Base-by-base conservation (phyloP, 2,329 filamentous ascomycete species). In the Fusarium sarcochroum region DNA sequence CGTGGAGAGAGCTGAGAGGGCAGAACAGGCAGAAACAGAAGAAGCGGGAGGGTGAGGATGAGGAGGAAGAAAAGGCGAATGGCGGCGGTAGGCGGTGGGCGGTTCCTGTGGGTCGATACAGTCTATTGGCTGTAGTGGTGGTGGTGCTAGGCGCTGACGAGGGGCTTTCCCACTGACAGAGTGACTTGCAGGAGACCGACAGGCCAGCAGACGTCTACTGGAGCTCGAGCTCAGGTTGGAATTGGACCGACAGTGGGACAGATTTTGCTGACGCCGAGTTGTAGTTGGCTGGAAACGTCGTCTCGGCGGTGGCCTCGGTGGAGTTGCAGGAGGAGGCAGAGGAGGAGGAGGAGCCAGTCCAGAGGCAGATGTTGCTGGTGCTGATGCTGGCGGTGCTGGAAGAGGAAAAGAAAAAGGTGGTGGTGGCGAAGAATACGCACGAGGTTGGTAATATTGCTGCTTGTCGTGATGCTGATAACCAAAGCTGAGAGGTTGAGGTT, bases 51-150 rank as follows among this genome's bases (percentile, higher is more conserved):
- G 63, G 60, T 56, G 74, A 75, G 70, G 69, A 66, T 72, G 74
- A 71, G 72, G 73, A 70, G 67, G 68, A 73, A 73, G 69, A 76
- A 75, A 76, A 76, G 72, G 66, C 69, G 70, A 69, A 63, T 72
- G 69, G 60, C 63, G 70, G 72, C 42, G 72, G 68, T 72, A 66
- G 71, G 65, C 46, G 64, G 60, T 57, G 69, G 66, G 62, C 41
- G 66, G 65, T 34, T 63, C 54, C 37, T 58, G 69, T 71, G 71
- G 71, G 66, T 72, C 65, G 47, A 44, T 14, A 53, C 52, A 58
- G 34, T 64, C 61, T 64, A 64, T 65, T 64, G 61, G 61, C 46
- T 64, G 60, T 41, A 27, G 38, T 40, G 51, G 38, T 49, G 44
- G 60, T 62, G 47, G 51, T 70, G 56, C 56, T 58, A 69, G 63